Percentiles rank a stretch among this genome's conserved stretches.
These are phyloP conservation scores for Ceratocystiopsis brevicomis DNA, from an alignment of 2,329 filamentous ascomycete genomes.

Conservation along the genomic window DNA sequence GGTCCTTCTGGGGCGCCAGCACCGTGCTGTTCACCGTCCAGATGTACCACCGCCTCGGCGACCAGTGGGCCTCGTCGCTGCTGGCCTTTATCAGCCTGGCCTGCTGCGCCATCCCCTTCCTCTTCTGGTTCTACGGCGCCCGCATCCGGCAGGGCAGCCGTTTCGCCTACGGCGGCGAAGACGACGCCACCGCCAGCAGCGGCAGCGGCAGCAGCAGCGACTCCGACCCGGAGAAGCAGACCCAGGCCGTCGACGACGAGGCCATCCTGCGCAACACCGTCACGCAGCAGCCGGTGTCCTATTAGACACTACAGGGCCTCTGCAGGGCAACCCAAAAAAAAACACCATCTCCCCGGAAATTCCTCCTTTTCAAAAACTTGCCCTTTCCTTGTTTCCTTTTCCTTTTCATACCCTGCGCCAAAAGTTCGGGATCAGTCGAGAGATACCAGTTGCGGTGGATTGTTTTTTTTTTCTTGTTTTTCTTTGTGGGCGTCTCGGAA, in stretches of 20 bases:
- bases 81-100: constrained; percentile 56
- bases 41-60: constrained; percentile 55
- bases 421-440: too few species aligned
- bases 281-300: background rate
- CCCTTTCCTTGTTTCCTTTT: too few species aligned
- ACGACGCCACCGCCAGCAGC: constrained; percentile 19
- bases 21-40: constrained; percentile 65
- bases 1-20: constrained; percentile 61
- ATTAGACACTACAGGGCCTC: too few species aligned
- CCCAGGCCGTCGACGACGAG: background rate
- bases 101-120: constrained; percentile 66
- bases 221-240: constrained; percentile 4
- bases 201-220: constrained; percentile 10
- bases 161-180: constrained; percentile 52
- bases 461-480: too few species aligned
- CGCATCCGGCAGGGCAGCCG: constrained; percentile 48
- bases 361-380: too few species aligned
- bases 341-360: too few species aligned
- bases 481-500: too few species aligned
- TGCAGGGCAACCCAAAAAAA: too few species aligned
- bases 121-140: constrained; percentile 65
- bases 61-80: constrained; percentile 59
- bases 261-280: background rate
- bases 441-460: too few species aligned
- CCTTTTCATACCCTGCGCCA: too few species aligned